phyloP scores from a whole-genome alignment of 2,329 filamentous ascomycete genomes.

The Apiospora koreana region DNA sequence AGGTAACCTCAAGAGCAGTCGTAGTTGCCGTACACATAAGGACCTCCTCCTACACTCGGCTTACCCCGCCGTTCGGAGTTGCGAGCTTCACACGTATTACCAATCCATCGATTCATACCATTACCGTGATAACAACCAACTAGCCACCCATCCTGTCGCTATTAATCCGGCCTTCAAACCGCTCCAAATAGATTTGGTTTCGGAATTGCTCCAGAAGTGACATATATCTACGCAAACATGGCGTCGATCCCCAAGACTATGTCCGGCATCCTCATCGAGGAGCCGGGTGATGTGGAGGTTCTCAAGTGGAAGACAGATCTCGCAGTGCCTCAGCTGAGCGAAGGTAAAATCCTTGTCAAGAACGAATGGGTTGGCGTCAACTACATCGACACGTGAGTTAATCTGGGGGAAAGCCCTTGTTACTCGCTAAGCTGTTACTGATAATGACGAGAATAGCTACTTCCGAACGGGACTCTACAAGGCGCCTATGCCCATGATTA shows the following conservation, averaged over 20 bases:
- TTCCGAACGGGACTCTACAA: slow-evolving; percentile 84
- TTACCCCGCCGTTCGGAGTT: slow-evolving; percentile 6
- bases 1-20: neutral
- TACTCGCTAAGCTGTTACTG: neutral
- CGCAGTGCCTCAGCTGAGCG: slow-evolving; percentile 66
- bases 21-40: neutral
- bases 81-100: neutral
- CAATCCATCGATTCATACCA: neutral
- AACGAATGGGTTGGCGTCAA: slow-evolving; percentile 83
- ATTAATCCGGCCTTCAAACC: no score
- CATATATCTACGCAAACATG: slow-evolving; percentile 86
- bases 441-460: slow-evolving; percentile 52
- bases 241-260: slow-evolving; percentile 66
- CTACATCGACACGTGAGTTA: slow-evolving; percentile 75
- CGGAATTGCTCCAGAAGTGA: slow-evolving; percentile 34
- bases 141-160: no score
- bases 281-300: slow-evolving; percentile 72
- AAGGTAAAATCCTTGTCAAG: slow-evolving; percentile 76
- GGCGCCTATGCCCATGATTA: slow-evolving; percentile 68
- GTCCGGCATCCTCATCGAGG: slow-evolving; percentile 72
- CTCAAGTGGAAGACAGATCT: slow-evolving; percentile 70
- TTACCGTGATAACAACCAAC: neutral
- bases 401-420: neutral
- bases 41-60: neutral
- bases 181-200: neutral